A percentile compares a stretch with the other conserved stretches of the same genome.
Evolutionary conservation across 305 asterid species (phyloP).

Genomic region (Fraxinus sp.): DNA sequence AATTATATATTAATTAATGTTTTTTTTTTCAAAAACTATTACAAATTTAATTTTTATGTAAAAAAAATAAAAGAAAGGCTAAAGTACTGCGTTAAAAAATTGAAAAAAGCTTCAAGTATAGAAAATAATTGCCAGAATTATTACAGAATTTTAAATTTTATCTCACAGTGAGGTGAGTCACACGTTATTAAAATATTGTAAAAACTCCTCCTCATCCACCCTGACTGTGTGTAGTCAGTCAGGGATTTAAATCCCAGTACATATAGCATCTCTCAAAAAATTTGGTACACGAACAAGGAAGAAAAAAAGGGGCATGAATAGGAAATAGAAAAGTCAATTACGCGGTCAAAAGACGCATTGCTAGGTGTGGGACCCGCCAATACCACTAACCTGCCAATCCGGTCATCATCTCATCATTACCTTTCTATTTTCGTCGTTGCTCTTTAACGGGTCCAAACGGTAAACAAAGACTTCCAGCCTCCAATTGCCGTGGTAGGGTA

Average conservation of each 20-base stretch:
- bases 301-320: not conserved
- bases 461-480: slow-evolving; percentile 20
- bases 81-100: not conserved
- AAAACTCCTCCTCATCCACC: no score
- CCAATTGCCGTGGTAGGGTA: slow-evolving; percentile 26
- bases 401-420: slow-evolving; percentile 15
- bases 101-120: no score
- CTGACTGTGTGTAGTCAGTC: no score
- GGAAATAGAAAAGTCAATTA: slow-evolving; percentile 22
- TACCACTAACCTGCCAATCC: slow-evolving; percentile 33
- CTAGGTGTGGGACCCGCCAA: slow-evolving; percentile 32
- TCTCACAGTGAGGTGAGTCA: no score
- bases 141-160: no score
- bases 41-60: not conserved
- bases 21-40: not conserved
- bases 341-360: slow-evolving; percentile 27
- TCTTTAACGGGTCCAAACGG: slow-evolving; percentile 28
- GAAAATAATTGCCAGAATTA: no score
- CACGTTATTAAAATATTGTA: no score
- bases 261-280: no score
- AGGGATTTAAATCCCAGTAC: no score
- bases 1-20: not conserved
- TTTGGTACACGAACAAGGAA: not conserved
- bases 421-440: not conserved
- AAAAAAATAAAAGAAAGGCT: not conserved